Conservation (phyloP, 208 protist species). For the Wallacemonas sp. region DNA sequence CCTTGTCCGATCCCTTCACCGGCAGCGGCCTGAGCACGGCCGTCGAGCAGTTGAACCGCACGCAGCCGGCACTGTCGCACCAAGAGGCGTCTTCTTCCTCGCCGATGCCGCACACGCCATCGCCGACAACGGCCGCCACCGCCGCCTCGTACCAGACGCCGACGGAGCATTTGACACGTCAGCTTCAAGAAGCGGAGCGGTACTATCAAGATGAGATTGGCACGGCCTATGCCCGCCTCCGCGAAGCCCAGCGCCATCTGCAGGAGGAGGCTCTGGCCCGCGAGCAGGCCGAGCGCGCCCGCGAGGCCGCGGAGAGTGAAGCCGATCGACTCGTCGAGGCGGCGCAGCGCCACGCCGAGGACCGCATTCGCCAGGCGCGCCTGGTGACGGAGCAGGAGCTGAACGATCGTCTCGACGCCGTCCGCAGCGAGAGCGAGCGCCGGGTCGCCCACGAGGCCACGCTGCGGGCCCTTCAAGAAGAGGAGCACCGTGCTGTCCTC, state of each 20-base stretch:
- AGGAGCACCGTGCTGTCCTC: constrained; percentile 46
- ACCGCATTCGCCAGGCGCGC: constrained; percentile 48
- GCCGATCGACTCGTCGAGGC: constrained; percentile 41
- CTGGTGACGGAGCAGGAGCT: constrained; percentile 40
- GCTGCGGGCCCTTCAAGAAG: constrained; percentile 47
- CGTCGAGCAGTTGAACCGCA: neutral
- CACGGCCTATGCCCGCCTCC: constrained; percentile 48
- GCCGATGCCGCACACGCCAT: constrained; percentile 4
- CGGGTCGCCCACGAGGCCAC: constrained; percentile 43
- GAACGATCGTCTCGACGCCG: constrained; percentile 31
- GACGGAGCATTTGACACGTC: constrained; percentile 25
- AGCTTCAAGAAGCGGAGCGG: constrained; percentile 30
- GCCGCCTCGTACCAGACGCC: constrained; percentile 14
- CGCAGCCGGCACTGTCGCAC: neutral
- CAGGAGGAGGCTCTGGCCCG: constrained; percentile 45
- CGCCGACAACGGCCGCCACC: neutral
- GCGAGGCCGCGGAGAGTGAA: constrained; percentile 25
- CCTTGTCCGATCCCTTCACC: constrained; percentile 2
- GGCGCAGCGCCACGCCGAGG: constrained; percentile 46
- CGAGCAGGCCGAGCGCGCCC: constrained; percentile 29
- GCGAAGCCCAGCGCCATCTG: constrained; percentile 60
- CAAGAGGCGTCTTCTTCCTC: neutral
- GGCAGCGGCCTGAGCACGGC: neutral
- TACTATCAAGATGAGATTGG: constrained; percentile 41
- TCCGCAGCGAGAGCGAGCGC: constrained; percentile 40